Evolutionary conservation across 1,284 basidiomycete species (phyloP), one percentile per base, ranked within the genome.

Genomic region (Apiotrichum mycotoxinovorans): DNA sequence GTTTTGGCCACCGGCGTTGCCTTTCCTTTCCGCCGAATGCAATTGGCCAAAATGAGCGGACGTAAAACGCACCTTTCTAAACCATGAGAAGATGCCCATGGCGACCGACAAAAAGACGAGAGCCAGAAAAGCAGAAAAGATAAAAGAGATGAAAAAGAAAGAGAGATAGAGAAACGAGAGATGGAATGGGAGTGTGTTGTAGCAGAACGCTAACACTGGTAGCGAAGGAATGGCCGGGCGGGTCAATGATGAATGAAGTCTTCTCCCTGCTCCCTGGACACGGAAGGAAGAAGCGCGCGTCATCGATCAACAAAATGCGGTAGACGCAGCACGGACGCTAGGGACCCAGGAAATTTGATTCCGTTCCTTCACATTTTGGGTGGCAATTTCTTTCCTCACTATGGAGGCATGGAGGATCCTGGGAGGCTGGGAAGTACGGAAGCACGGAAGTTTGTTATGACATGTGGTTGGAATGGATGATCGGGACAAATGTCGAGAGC

Each of bases 61-160:
- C 40, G 43, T n/a, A 5, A 7, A n/a, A 43, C 63, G 38, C 33
- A 70, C 72, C 57, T 63, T 64, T 23, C 51, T 53, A 60, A 75
- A 74, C 65, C 67, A 70, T 2, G 74, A 74, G 54, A 75, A 63
- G 27, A 75, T 37, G n/a, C 72, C 71, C 73, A 75, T 73, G 34
- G 51, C 33, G 47, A 35, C 17, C 20, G 11, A 46, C 5, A 7
- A n/a, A 46, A 27, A 8, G 23, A 18, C 10, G 41, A 27, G 25
- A 26, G 25, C 7, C 10, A 46, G 30, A 20, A 33, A 33, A n/a
- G n/a, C n/a, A n/a, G n/a, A n/a, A n/a, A 20, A 20, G 27, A 30
- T 25, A 27, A 26, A 18, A 27, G 26, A 27, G 27, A n/a, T 27
- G 18, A 44, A 18, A 10, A 20, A 26, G 42, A 40, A 38, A 18